Evolutionary conservation across 805 yeast species (phyloP), one percentile per base, ranked within the genome.

Genomic region (Pichia nakasei): DNA sequence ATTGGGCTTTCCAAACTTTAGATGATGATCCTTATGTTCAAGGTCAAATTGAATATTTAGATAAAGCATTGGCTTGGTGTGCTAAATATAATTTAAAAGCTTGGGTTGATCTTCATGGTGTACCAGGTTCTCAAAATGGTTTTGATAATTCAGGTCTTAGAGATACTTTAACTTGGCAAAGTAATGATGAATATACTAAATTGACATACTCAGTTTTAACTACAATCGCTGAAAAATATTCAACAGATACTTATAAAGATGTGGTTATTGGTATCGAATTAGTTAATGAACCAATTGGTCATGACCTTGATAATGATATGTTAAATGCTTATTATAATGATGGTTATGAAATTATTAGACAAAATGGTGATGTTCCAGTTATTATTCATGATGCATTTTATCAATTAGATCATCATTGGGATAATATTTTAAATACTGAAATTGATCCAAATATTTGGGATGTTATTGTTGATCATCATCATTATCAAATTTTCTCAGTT

Each of bases 51-150:
- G 59, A 65, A 9, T 85, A 83, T 61, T 65, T 89, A 43, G 94
- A 85, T 56, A 65, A 72, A 56, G 95, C 96, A 15, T 65, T 89
- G 35, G 72, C 59, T 17, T 91, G 96, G 96, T 78, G 85, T 36
- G 61, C 75, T 39, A 65, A 68, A 17, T 57, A 79, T 51, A 73
- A 70, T 35, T 58, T 89, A 50, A 80, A 80, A 58, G 95, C 78
- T 21, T 87, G 96, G 96, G 73, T 89, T 37, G 97, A 91, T 62
- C 65, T 89, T 56, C 97, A 89, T 60, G 97, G 97, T 49, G 95
- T 84, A n/a, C 94, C 96, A 29, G 97, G 96, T 20, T 84, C 95
- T 20, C 97, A 89, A 63, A 89, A 89, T 60, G 97, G 97, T 13
- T 91, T 87, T 57, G 97, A 89, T 64, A 89, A 89, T 68, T 85